Conservation (phyloP, 2,329 filamentous ascomycete species). For the Epichloe elymi region DNA sequence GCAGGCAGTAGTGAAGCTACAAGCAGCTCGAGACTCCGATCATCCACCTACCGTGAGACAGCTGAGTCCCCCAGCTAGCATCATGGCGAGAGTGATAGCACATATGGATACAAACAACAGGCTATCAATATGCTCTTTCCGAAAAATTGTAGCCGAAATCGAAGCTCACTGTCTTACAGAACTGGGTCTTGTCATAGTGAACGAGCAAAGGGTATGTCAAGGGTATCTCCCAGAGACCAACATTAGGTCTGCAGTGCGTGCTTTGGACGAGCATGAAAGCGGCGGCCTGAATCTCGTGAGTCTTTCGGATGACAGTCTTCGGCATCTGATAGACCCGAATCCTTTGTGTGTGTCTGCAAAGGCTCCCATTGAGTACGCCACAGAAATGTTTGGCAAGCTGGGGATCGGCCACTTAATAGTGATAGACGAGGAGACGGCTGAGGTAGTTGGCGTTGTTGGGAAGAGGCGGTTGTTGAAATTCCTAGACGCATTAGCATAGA, state of each 20-base stretch:
- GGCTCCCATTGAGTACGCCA: constrained; percentile 43
- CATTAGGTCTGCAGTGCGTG: constrained; percentile 34
- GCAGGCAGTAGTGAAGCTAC: constrained; percentile 22
- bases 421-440: constrained; percentile 36
- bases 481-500: constrained; percentile 1
- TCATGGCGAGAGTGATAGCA: constrained; percentile 43
- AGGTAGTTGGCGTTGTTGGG: constrained; percentile 38
- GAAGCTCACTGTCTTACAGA: constrained; percentile 40
- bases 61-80: constrained; percentile 39
- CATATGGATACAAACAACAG: constrained; percentile 26
- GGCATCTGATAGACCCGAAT: constrained; percentile 38
- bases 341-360: constrained; percentile 35
- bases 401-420: constrained; percentile 40
- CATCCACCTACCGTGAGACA: constrained; percentile 25
- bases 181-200: constrained; percentile 42
- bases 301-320: constrained; percentile 21
- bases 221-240: constrained; percentile 43
- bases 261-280: constrained; percentile 13
- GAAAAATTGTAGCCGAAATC: constrained; percentile 32
- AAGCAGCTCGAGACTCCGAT: constrained; percentile 22
- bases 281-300: constrained; percentile 13
- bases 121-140: constrained; percentile 25
- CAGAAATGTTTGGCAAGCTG: constrained; percentile 47
- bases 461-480: constrained; percentile 36
- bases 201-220: constrained; percentile 31